Evolutionary conservation across 371 early-diverging fungal species (phyloP), one percentile per base, ranked within the genome.

Genomic region (Mucor ambiguus): DNA sequence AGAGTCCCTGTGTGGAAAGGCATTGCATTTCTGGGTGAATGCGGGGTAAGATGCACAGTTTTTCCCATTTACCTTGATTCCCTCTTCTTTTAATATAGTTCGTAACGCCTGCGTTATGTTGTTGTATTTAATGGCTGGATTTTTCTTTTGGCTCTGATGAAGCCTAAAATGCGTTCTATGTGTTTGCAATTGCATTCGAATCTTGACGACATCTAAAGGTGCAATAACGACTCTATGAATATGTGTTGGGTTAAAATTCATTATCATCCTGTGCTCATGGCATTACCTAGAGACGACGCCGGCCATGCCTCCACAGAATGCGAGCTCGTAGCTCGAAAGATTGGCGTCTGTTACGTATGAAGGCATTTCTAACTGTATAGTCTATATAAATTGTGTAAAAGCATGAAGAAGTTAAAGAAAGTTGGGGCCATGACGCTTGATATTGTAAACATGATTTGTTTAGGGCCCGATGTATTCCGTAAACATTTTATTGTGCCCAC

Each of bases 201-300:
- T 96, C 76, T 97, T 97, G 69, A 96, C 87, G 2, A 97, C 97
- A 62, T 97, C 98, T 10, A 97, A 73, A 9, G 97, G 98, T 6
- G 96, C 90, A 35, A 95, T 90, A 5, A 92, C 84, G 54, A 85
- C 83, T 58, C 85, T 85, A n/a, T 18, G 28, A 18, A 30, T 28
- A 29, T 28, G 37, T 38, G 11, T 49, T 30, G 14, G n/a, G 18
- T 18, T 2, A 41, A 22, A 7, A 1, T 16, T 12, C 6, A 12
- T 24, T 9, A 20, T 18, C 30, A 5, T 3, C 18, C 20, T 48
- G 8, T 26, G 10, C 26, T 46, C 32, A 10, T 43, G 8, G 30
- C 22, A 28, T 22, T 74, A 78, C 69, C 92, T 85, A 2, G 92
- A 87, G 11, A 90, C 75, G 0, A 91, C 81, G 24, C 91, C 92